A percentile compares a stretch with the other conserved stretches of the same genome.
phyloP scores from a whole-genome alignment of 2,329 filamentous ascomycete species.

The Ceratocystis alfenasii region DNA sequence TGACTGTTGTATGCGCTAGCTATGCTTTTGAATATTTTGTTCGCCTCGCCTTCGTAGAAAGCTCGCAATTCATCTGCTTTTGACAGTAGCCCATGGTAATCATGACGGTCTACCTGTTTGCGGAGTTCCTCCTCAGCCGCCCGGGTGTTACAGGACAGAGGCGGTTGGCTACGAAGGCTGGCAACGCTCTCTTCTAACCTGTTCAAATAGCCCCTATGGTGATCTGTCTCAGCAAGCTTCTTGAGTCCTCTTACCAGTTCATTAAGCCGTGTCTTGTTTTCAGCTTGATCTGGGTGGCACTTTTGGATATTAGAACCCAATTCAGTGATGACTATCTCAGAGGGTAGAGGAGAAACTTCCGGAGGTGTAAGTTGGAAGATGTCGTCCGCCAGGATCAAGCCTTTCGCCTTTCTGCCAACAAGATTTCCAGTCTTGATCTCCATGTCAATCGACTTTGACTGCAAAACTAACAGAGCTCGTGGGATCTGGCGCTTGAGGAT shows the following conservation, averaged over 20 bases:
- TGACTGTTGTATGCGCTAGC: neutral
- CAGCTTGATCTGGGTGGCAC: neutral
- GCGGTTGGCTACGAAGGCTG: neutral
- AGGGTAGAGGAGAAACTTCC: neutral
- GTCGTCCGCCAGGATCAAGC: neutral
- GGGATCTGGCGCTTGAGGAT: neutral
- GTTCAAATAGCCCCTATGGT: conserved; percentile 12
- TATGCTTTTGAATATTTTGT: neutral
- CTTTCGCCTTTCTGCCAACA: neutral
- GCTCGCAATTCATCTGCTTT: neutral
- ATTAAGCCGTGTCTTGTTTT: neutral
- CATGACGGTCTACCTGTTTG: neutral
- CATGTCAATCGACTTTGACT: neutral
- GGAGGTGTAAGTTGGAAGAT: neutral
- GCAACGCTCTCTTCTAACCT: conserved; percentile 1
- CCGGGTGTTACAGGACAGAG: neutral
- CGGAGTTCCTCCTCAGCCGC: neutral
- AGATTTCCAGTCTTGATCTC: neutral
- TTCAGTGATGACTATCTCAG: neutral
- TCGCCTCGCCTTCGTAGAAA: neutral
- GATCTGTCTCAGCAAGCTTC: neutral
- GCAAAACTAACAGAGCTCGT: neutral
- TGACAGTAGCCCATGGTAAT: neutral
- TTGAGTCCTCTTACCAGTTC: neutral
- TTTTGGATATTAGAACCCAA: neutral